Conservation (phyloP, 2,329 filamentous ascomycete genomes). For the Cladosporium oxysporum region DNA sequence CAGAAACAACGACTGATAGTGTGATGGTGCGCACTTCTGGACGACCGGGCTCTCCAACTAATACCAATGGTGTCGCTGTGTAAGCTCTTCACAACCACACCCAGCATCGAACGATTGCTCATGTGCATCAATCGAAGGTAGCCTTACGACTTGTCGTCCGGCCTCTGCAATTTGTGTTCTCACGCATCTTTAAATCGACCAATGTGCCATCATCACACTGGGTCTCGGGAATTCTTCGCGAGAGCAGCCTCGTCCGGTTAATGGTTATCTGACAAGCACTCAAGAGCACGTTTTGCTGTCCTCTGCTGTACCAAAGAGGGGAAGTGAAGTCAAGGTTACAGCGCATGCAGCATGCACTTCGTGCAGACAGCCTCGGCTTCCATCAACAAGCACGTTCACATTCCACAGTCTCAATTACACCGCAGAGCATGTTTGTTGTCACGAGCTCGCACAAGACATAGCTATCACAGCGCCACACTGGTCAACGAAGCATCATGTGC, state of each 20-base stretch:
- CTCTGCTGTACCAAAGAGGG: not conserved
- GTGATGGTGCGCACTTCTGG: too few relatives aligned
- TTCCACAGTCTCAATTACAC: not conserved
- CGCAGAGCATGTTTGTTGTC: not conserved
- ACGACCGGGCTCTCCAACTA: not conserved
- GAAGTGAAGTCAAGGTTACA: not conserved
- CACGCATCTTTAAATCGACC: not conserved
- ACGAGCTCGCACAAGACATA: not conserved
- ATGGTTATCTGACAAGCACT: not conserved
- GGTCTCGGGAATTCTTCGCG: not conserved
- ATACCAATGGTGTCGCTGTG: not conserved
- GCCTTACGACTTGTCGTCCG: not conserved
- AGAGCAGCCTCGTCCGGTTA: not conserved
- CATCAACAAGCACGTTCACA: not conserved
- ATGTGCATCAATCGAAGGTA: not conserved
- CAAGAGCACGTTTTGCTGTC: not conserved
- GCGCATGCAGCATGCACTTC: not conserved
- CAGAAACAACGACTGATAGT: not conserved
- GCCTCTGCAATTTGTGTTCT: not conserved
- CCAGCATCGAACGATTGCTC: not conserved
- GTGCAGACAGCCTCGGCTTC: not conserved
- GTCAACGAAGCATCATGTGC: not conserved
- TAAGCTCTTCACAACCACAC: not conserved
- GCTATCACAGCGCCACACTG: not conserved
- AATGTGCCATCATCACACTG: not conserved